These are phyloP conservation scores for Gynandropsis gynandra DNA, from an alignment of 345 rosid genomes.

Conservation along the genomic window DNA sequence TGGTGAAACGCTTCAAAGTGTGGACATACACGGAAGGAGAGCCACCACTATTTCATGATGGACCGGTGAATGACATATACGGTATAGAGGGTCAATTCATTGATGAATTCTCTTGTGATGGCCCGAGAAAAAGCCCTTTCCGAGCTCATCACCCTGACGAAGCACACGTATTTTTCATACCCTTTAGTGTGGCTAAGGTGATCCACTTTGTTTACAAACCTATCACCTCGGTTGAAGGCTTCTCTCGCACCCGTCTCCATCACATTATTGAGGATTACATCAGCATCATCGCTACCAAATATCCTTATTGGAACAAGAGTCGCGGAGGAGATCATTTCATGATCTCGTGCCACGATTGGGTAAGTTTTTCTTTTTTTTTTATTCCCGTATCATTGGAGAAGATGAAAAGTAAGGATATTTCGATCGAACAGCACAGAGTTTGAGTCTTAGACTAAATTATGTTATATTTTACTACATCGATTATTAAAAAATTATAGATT, in stretches of 20 bases:
- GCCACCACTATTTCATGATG: slow-evolving; percentile 49
- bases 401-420: no score
- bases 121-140: slow-evolving; percentile 33
- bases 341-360: slow-evolving; percentile 78
- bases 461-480: no score
- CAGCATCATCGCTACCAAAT: slow-evolving; percentile 27
- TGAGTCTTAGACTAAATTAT: no score
- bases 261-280: slow-evolving; percentile 50
- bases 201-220: slow-evolving; percentile 44
- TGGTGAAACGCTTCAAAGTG: slow-evolving; percentile 57
- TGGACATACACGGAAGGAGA: slow-evolving; percentile 73
- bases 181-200: slow-evolving; percentile 50
- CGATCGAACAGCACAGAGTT: no score
- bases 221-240: slow-evolving; percentile 28
- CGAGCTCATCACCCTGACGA: slow-evolving; percentile 34
- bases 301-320: slow-evolving; percentile 55
- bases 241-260: slow-evolving; percentile 42
- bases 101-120: slow-evolving; percentile 43
- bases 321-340: slow-evolving; percentile 60
- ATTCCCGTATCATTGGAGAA: no score
- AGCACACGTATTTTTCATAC: slow-evolving; percentile 50
- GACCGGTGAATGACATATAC: slow-evolving; percentile 56
- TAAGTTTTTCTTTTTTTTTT: slow-evolving; percentile 13
- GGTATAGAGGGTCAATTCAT: slow-evolving; percentile 63
- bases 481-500: no score